A percentile compares a stretch with the other conserved stretches of the same genome.
Evolutionary conservation across 495 filamentous ascomycete genomes (phyloP).

Genomic region (Penicillium silybi): DNA sequence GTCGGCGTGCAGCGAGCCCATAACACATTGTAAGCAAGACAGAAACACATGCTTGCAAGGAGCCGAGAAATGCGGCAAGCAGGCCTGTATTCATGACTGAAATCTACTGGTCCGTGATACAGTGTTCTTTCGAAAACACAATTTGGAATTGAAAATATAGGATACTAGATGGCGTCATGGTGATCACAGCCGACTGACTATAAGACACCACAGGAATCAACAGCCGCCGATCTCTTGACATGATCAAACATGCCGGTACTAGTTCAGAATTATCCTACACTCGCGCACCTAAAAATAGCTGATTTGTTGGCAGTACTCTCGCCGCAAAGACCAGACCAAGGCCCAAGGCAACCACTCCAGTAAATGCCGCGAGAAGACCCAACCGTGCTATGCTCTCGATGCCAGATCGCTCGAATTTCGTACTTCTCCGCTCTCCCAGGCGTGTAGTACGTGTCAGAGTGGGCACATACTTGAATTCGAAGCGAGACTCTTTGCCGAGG

Average conservation of each 20-base stretch:
- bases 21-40: no score
- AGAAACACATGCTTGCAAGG: no score
- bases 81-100: neutral
- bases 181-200: no score
- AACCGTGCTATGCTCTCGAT: slow-evolving; percentile 28
- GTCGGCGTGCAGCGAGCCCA: no score
- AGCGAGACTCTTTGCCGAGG: slow-evolving; percentile 52
- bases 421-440: slow-evolving; percentile 26
- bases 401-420: slow-evolving; percentile 20
- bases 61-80: neutral
- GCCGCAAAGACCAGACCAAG: slow-evolving; percentile 20
- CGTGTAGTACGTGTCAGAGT: slow-evolving; percentile 34
- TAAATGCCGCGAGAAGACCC: slow-evolving; percentile 25
- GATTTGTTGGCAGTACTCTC: slow-evolving; percentile 15
- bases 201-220: neutral
- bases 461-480: slow-evolving; percentile 66
- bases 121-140: no score
- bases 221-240: neutral
- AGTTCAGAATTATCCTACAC: neutral
- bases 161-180: no score
- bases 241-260: no score
- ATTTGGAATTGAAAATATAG: no score
- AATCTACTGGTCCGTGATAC: neutral
- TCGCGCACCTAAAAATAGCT: slow-evolving; percentile 9
- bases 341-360: slow-evolving; percentile 12